Conservation (phyloP, 176 grass and related monocot genomes). For the Cenchrus americanus region DNA sequence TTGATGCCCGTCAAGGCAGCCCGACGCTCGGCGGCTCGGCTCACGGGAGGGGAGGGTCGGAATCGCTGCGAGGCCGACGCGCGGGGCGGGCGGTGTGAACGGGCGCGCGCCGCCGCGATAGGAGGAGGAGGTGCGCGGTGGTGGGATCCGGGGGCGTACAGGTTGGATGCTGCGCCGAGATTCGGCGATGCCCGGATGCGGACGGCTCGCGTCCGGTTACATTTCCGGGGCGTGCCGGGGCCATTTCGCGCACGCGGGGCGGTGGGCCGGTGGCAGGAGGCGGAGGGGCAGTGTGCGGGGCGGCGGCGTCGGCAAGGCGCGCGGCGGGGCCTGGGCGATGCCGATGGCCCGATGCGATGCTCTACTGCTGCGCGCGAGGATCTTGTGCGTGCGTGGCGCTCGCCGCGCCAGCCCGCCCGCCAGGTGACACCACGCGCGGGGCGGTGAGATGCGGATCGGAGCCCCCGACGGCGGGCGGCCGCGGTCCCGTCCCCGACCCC, state of each 20-base stretch:
- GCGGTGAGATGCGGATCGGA: neutral
- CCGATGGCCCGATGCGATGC: neutral
- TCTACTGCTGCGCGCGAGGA: neutral
- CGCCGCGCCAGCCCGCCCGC: no score
- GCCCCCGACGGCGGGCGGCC: constrained; percentile 20
- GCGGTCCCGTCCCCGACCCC: constrained; percentile 22
- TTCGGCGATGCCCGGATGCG: neutral
- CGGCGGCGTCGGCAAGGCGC: constrained; percentile 42
- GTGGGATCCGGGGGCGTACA: neutral
- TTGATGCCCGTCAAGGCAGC: neutral
- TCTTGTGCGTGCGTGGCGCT: neutral
- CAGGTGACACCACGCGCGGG: no score
- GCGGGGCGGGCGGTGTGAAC: constrained; percentile 44
- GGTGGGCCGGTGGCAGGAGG: constrained; percentile 30
- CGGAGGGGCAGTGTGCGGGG: neutral
- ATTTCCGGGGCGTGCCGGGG: neutral
- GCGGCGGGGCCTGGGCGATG: neutral
- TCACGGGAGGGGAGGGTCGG: no score
- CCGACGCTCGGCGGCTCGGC: neutral
- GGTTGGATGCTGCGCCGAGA: constrained; percentile 1
- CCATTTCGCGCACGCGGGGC: neutral
- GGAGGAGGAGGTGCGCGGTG: neutral
- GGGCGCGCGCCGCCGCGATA: constrained; percentile 32
- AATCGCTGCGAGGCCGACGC: no score
- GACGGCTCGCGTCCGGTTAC: neutral